Percentiles rank a stretch among this genome's conserved stretches.
These are phyloP conservation scores for Mucor mucedo DNA, from an alignment of 371 early-diverging fungal genomes.

Conservation along the genomic window DNA sequence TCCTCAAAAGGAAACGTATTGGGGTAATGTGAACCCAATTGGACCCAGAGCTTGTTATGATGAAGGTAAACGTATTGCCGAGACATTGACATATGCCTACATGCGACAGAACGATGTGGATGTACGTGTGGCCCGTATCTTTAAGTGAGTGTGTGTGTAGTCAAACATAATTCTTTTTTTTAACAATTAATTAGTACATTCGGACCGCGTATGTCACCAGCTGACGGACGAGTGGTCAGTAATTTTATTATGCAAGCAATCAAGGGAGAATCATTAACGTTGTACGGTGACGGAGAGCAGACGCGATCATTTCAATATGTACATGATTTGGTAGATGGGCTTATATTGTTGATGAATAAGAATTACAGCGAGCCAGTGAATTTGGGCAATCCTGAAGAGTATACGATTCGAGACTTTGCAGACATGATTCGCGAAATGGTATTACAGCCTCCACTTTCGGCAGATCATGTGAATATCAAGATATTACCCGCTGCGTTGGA, in stretches of 20 bases:
- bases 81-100: conserved; percentile 85
- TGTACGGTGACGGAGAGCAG: conserved; percentile 86
- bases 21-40: conserved; percentile 89
- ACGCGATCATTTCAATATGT: conserved; percentile 91
- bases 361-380: conserved; percentile 80
- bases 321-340: conserved; percentile 86
- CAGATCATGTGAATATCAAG: conserved; percentile 62
- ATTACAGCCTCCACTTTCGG: conserved; percentile 41
- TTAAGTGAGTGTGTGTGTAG: conserved; percentile 59
- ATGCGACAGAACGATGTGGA: conserved; percentile 81
- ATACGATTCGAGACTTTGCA: conserved; percentile 82
- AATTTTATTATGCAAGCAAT: conserved; percentile 91
- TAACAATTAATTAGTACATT: conserved; percentile 23
- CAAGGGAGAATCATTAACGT: conserved; percentile 75
- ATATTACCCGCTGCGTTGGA: conserved; percentile 74
- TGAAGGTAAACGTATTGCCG: conserved; percentile 90
- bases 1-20: conserved; percentile 87
- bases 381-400: conserved; percentile 89
- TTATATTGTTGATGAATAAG: conserved; percentile 81
- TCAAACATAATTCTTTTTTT: conserved; percentile 16
- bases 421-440: conserved; percentile 76
- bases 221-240: conserved; percentile 90
- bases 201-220: conserved; percentile 86
- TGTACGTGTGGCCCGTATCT: conserved; percentile 86
- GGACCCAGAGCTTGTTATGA: conserved; percentile 91